Evolutionary conservation across 2,329 filamentous ascomycete species (phyloP), one percentile per base, ranked within the genome.

Genomic region (Epichloe festucae): DNA sequence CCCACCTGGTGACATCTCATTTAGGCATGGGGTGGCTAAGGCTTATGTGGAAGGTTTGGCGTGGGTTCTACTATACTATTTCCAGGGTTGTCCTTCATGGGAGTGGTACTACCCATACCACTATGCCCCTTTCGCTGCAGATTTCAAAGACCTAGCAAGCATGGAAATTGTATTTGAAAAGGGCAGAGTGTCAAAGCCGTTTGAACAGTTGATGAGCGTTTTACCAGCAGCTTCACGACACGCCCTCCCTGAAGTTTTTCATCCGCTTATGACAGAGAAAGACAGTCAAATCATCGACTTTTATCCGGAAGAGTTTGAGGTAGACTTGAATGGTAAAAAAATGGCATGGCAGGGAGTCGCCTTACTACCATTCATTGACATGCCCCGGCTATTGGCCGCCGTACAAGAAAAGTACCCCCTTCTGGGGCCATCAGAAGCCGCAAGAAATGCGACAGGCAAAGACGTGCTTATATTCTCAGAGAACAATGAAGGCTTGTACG

Each of bases 31-130:
- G 62, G 94, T 98, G 52, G 93, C 86, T 38, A 80, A 82, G 50
- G 81, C 87, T n/a, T 98, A 98, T 65, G 89, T 91, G 12, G 89
- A 97, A 72, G 93, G 93, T 38, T 77, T 98, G 10, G 86, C 86
- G 21, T 98, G 94, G 93, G 93, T 98, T 40, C 73, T 98, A 48
- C 75, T 90, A 38, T 98, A 98, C 69, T 98, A 98, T 67, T 95
- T 96, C 67, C 93, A 98, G 68, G 93, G 93, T 27, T 98, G 93
- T 61, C 89, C 93, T 21, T 96, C 89, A 0, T 98, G 94, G 93
- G 94, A 91, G 49, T 98, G 93, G 93, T 98, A 93, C 66, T 98
- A 96, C 63, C 93, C 93, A 0, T 95, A 97, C 63, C 93, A 98
- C 65, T 98, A 98, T 65, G 94, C 93, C 1, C 93, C 94, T 3